Evolutionary conservation across 2,329 filamentous ascomycete genomes (phyloP), one percentile per base, ranked within the genome.

Genomic region (Phaeosphaeria sp.): DNA sequence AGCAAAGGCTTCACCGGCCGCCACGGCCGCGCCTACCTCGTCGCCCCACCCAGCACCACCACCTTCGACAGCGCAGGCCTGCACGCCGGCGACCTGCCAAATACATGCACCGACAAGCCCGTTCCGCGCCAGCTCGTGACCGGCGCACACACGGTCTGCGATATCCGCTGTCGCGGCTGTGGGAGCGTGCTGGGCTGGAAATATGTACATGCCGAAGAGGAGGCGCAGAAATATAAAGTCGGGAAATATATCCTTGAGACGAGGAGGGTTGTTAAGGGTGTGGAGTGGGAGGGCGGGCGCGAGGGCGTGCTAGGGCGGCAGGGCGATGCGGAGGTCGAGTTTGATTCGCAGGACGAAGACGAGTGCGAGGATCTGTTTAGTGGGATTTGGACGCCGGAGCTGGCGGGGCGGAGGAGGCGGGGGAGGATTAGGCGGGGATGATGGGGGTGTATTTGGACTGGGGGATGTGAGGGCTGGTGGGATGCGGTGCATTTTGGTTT

Each of bases 181-280:
- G 84, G 82, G 1, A 82, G 71, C 53, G 80, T 86, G 36, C 67
- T 89, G 20, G 87, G 87, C 2, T 89, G 87, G 87, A 89, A 89
- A 72, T 89, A 89, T 66, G 82, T 89, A 22, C 80, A 82, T 20
- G 87, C 87, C 0, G 85, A 86, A 58, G 85, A 89, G 62, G 85
- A 88, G 57, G 78, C 74, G 11, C 87, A 89, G 73, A 78, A 81
- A 54, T 89, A 89, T 67, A 89, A 89, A 68, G 84, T 89, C 1
- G 87, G 87, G n/a, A 89, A 88, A 68, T 89, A 85, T 62, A 89
- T 89, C 25, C 72, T 89, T 25, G 87, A 89, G 72, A 87, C 85
- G 44, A 85, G 83, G 72, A 77, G 82, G 52, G 82, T 87, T 9
- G 81, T 79, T 22, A 75, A 79, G 27, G 77, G 77, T 17, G 78